These are phyloP conservation scores for Saccharomycodes ludwigii DNA, from an alignment of 805 yeast genomes.

Conservation along the genomic window DNA sequence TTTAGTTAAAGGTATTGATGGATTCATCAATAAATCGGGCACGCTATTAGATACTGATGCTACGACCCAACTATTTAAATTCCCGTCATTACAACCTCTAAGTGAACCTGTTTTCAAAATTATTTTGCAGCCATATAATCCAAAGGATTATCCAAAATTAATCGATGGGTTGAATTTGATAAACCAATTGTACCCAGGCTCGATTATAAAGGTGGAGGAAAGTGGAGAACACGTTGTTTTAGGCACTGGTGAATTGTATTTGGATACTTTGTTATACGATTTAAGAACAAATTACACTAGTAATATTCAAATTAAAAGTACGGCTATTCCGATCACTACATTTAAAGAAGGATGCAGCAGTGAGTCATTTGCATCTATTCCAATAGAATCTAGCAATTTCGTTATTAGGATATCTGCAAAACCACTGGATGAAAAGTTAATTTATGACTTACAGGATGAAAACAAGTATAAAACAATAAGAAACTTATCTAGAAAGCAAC, in stretches of 20 bases:
- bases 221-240: conserved; percentile 75
- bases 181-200: conserved; percentile 52
- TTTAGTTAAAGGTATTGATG: conserved; percentile 50
- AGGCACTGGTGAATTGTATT: conserved; percentile 79
- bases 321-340: conserved; percentile 72
- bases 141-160: conserved; percentile 66
- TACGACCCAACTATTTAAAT: conserved; percentile 13
- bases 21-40: conserved; percentile 45
- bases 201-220: conserved; percentile 64
- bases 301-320: conserved; percentile 51
- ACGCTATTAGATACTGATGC: conserved; percentile 30
- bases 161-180: conserved; percentile 56
- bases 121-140: conserved; percentile 70
- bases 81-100: conserved; percentile 32
- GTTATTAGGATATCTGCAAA: conserved; percentile 59
- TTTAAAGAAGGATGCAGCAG: conserved; percentile 69
- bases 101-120: conserved; percentile 58
- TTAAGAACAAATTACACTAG: conserved; percentile 46
- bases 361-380: conserved; percentile 55
- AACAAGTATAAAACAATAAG: conserved; percentile 6
- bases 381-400: conserved; percentile 43
- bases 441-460: conserved; percentile 27
- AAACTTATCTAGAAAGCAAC: conserved; percentile 19
- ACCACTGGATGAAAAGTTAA: conserved; percentile 49
- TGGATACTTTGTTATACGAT: conserved; percentile 77